Percentiles rank a stretch among this genome's conserved stretches.
Evolutionary conservation across 1,284 basidiomycete species (phyloP).

Genomic region (Stereum hirsutum): DNA sequence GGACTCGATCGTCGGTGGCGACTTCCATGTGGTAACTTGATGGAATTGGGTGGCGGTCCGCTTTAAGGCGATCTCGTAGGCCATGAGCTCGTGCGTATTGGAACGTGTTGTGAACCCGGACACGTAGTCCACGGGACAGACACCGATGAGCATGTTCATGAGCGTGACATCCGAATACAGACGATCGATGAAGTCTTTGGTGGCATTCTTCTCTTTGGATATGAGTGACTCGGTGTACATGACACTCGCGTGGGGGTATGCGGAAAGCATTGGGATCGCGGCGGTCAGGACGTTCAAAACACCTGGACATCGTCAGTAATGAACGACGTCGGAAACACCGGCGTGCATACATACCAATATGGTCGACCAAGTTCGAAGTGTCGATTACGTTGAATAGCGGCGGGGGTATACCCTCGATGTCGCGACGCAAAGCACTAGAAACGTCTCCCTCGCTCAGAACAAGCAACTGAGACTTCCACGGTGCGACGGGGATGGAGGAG

Average conservation of each 20-base stretch:
- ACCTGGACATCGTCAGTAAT: too few species aligned
- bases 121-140: slow-evolving; percentile 30
- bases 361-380: slow-evolving; percentile 13
- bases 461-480: slow-evolving; percentile 10
- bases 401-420: slow-evolving; percentile 5
- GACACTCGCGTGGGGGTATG: not conserved
- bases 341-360: too few species aligned
- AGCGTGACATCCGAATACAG: slow-evolving; percentile 30
- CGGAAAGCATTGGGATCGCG: slow-evolving; percentile 9
- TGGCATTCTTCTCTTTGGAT: slow-evolving; percentile 15
- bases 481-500: slow-evolving; percentile 19
- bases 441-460: slow-evolving; percentile 8
- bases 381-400: slow-evolving; percentile 12
- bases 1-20: slow-evolving; percentile 18
- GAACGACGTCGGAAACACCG: too few species aligned
- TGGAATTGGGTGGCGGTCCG: slow-evolving; percentile 24
- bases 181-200: slow-evolving; percentile 22
- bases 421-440: not conserved
- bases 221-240: slow-evolving; percentile 36
- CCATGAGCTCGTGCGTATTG: slow-evolving; percentile 31
- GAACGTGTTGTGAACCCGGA: slow-evolving; percentile 32
- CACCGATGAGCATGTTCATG: slow-evolving; percentile 30
- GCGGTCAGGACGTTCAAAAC: slow-evolving; percentile 30
- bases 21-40: slow-evolving; percentile 36
- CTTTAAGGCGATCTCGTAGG: slow-evolving; percentile 3